A percentile compares a stretch with the other conserved stretches of the same genome.
These are phyloP conservation scores for Lolium perenne DNA, from an alignment of 176 grass and related monocot genomes.

Conservation along the genomic window DNA sequence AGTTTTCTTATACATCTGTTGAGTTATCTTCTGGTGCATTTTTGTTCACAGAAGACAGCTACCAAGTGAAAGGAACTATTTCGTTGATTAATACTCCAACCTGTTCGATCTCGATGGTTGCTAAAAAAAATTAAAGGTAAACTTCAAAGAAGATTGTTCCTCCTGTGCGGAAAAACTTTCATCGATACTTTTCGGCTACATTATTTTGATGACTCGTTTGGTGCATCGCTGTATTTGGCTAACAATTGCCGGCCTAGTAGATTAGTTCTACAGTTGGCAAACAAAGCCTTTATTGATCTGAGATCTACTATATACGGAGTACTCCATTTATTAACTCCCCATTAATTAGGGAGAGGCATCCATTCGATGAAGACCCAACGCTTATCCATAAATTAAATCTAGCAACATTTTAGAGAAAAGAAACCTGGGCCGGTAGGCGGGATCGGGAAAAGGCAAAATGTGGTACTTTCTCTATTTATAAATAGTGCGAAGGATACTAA, in stretches of 20 bases:
- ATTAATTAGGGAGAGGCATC: neutral
- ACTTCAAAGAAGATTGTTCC: no score
- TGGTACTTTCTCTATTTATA: no score
- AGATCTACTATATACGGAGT: no score
- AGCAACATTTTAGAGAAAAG: no score
- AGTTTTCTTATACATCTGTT: no score
- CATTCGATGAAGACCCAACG: neutral
- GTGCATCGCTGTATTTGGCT: neutral
- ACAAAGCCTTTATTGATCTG: neutral
- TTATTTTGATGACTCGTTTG: neutral
- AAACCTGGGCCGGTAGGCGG: no score
- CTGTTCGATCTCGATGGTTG: neutral
- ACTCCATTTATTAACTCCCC: no score
- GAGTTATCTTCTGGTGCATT: no score
- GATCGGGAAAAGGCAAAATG: no score
- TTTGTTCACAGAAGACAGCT: neutral
- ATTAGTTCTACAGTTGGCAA: neutral
- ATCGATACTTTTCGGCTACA: neutral
- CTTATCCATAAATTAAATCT: neutral
- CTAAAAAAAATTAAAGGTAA: neutral
- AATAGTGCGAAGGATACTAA: no score
- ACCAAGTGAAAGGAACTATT: neutral
- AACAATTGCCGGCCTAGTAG: neutral
- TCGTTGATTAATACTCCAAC: neutral
- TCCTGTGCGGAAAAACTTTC: no score